These are phyloP conservation scores for Ophiostoma piceae DNA, from an alignment of 2,329 filamentous ascomycete species.

Conservation along the genomic window DNA sequence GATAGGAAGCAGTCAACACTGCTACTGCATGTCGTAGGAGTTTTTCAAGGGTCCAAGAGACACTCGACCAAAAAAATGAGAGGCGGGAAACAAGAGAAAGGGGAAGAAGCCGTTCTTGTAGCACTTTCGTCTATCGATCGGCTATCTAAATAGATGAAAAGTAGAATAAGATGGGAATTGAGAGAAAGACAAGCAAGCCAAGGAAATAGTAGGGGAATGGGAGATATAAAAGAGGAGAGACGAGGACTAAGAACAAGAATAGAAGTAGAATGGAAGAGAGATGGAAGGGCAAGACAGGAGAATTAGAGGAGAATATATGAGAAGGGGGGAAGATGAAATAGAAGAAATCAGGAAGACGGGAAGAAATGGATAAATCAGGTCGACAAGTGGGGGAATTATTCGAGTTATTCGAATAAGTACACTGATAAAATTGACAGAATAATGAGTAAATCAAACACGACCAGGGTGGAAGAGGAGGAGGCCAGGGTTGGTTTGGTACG, in stretches of 20 bases:
- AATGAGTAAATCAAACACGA: neutral
- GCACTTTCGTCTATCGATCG: conserved; percentile 1
- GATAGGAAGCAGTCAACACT: neutral
- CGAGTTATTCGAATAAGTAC: neutral
- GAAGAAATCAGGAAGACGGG: conserved; percentile 9
- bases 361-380: conserved; percentile 7
- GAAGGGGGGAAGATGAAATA: neutral
- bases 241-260: neutral
- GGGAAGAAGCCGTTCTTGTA: conserved; percentile 2
- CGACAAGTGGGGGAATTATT: neutral
- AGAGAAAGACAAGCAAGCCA: neutral
- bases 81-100: neutral
- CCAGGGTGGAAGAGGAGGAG: neutral
- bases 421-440: neutral
- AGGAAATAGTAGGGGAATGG: neutral
- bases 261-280: neutral
- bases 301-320: conserved; percentile 10
- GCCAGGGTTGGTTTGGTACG: conserved; percentile 6
- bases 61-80: too few relatives aligned
- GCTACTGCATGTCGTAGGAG: conserved; percentile 12
- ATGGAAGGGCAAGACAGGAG: neutral
- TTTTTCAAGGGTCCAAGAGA: neutral
- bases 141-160: neutral
- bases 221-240: neutral
- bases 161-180: neutral